phyloP scores from a whole-genome alignment of 495 filamentous ascomycete genomes.

The Rusavskia elegans region DNA sequence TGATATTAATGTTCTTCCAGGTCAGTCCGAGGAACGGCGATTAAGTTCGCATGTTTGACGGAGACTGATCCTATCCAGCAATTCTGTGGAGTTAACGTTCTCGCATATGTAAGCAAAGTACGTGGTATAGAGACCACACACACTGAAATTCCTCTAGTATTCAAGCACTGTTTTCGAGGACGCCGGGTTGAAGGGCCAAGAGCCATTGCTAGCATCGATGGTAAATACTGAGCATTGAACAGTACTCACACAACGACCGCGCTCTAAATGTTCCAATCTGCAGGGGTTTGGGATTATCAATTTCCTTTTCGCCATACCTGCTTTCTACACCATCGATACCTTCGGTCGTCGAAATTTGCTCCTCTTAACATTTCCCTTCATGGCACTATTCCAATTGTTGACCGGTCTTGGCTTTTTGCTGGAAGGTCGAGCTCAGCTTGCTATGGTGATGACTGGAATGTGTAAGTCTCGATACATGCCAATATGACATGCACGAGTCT shows the following conservation, averaged over 20 bases:
- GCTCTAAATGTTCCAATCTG: background rate
- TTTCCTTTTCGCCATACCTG: constrained; percentile 49
- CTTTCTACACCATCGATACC: constrained; percentile 53
- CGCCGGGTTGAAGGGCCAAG: constrained; percentile 26
- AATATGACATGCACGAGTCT: constrained; percentile 1
- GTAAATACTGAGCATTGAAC: too few relatives aligned
- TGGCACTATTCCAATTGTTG: constrained; percentile 40
- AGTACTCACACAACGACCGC: too few relatives aligned
- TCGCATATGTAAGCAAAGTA: background rate
- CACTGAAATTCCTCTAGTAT: constrained; percentile 15
- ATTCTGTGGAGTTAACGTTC: constrained; percentile 32
- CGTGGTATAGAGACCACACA: constrained; percentile 38
- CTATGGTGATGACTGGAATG: constrained; percentile 33
- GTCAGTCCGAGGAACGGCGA: background rate
- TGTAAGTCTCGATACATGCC: background rate
- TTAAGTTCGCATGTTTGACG: background rate
- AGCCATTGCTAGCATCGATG: constrained; percentile 33
- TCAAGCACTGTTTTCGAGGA: constrained; percentile 28
- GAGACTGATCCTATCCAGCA: constrained; percentile 18
- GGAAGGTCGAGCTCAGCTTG: constrained; percentile 19
- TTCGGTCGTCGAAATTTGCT: constrained; percentile 47
- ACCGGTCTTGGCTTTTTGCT: constrained; percentile 45
- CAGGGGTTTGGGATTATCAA: constrained; percentile 51
- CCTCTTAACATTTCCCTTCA: constrained; percentile 47
- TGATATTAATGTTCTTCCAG: constrained; percentile 32